Evolutionary conservation across 2,329 filamentous ascomycete genomes (phyloP).

Genomic region (Colletotrichum neosansevieriae): DNA sequence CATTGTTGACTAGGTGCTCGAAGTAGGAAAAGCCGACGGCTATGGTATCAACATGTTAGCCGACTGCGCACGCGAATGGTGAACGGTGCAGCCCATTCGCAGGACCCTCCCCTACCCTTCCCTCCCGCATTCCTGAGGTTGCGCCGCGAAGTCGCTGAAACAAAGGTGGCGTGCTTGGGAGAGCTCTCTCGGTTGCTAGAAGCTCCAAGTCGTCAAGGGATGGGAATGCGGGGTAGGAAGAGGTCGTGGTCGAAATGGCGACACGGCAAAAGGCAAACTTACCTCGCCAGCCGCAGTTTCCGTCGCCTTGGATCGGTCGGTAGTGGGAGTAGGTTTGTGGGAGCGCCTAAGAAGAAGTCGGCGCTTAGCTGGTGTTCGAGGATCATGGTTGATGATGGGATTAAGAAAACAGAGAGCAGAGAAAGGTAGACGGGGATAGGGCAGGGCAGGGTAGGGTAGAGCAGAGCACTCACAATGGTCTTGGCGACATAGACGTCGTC

Average conservation of each 20-base stretch:
- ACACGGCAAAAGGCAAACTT: constrained; percentile 53
- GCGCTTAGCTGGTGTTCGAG: constrained; percentile 17
- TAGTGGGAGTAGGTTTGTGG: constrained; percentile 89
- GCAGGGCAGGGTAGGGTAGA: neutral
- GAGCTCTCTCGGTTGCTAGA: neutral
- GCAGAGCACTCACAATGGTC: constrained; percentile 75
- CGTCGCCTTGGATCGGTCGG: constrained; percentile 89
- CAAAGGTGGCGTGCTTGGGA: constrained; percentile 5
- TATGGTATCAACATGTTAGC: constrained; percentile 53
- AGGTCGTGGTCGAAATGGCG: neutral
- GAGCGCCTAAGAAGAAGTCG: constrained; percentile 69
- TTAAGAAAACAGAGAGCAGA: no score
- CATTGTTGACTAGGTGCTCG: constrained; percentile 80
- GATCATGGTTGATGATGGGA: constrained; percentile 34
- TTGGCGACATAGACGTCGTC: constrained; percentile 88
- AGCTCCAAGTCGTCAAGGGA: neutral
- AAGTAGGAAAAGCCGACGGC: constrained; percentile 95
- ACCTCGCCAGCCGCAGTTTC: constrained; percentile 99
- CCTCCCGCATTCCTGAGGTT: neutral
- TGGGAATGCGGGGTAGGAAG: constrained; percentile 39
- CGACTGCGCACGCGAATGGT: neutral
- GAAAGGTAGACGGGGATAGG: constrained; percentile 12
- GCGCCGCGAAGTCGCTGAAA: neutral
- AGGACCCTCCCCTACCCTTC: neutral
- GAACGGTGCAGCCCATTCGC: no score